Evolutionary conservation across 208 protist genomes (phyloP), one percentile per base, ranked within the genome.

Genomic region (Angomonas deanei): DNA sequence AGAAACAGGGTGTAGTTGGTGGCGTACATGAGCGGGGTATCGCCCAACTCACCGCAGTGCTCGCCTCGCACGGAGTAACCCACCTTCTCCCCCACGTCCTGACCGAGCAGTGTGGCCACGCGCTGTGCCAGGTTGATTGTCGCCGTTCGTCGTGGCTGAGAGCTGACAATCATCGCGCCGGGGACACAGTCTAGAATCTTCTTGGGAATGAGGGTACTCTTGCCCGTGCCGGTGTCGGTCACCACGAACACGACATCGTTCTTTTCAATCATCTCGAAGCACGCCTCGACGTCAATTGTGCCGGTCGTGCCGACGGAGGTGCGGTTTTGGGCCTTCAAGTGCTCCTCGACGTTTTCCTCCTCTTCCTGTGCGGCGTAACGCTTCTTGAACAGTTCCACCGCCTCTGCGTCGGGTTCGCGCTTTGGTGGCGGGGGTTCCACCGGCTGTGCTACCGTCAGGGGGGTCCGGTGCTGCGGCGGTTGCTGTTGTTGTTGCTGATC

Each of bases 1-100:
- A 95, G 78, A 36, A 95, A 86, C 50, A 95, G 83, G 4, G 81
- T 90, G 77, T 95, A 95, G 59, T 80, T 91, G 19, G 85, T 95
- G 48, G 91, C 82, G 70, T 92, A 95, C 88, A 87, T 89, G 27
- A 95, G 76, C 10, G 72, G 75, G 0, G 85, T 92, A 46, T 82
- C 63, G 28, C 80, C 84, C n/a, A 92, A 27, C 47, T 80, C 76
- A 50, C 88, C 88, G 0, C 68, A 69, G 56, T 78, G 76, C 60
- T 95, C 85, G 2, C 88, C 88, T 34, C 88, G 88, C 24, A 95
- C 80, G 34, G 72, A 87, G 68, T 92, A 95, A 39, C 88, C 88
- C 2, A 95, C 86, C 6, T 64, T 49, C 26, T 75, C 64, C 6
- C 88, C 88, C 1, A 74, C 67, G 23, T 72, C 63, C 32, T 77